Base-by-base conservation (phyloP, 108 stramenopile species). In the Pseudonitzschia multistriata region DNA sequence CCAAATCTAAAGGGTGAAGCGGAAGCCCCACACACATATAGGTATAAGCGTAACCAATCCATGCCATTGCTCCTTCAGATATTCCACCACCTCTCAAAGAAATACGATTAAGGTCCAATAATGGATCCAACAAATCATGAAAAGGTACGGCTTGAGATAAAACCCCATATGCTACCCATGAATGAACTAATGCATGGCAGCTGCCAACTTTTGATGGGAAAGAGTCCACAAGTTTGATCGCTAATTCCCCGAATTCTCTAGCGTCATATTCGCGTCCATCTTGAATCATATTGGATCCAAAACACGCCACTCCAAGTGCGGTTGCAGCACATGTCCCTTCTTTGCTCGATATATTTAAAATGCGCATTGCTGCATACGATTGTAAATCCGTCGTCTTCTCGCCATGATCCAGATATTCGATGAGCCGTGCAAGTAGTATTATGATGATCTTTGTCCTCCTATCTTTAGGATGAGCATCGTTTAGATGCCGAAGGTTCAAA, bases 21-120 rank as follows among this genome's bases (percentile, higher is more conserved):
- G 81, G 76, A 15, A 82, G 56, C 17, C 81, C 81, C 11, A 71
- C 50, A 35, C 17, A 42, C 24, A 77, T 30, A 27, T 74, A 77
- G 3, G 64, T 36, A 25, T 55, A 50, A 27, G 63, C 10, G 39
- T 82, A 82, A 4, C 60, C n/a, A 15, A 77, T 33, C 21, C 47
- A 42, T 8, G 74, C 66, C 31, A 45, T 35, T 31, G 27, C 36
- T 19, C 72, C 76, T 24, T 54, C 25, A 30, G 70, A 60, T 3
- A 67, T 71, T 0, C 65, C 55, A 27, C 79, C 83, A 14, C 22
- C 34, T 37, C 45, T 50, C 45, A 80, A 28, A 14, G 55, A 67
- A 11, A 69, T 49, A 3, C 47, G 52, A 30, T 79, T 66, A 14
- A 37, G 70, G 10, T 74, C 66, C 57, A 78, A 27, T 27, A 76